Percentiles rank a stretch among this genome's conserved stretches.
phyloP scores from a whole-genome alignment of 176 grass and related monocot genomes.

The Oryza brachyantha region DNA sequence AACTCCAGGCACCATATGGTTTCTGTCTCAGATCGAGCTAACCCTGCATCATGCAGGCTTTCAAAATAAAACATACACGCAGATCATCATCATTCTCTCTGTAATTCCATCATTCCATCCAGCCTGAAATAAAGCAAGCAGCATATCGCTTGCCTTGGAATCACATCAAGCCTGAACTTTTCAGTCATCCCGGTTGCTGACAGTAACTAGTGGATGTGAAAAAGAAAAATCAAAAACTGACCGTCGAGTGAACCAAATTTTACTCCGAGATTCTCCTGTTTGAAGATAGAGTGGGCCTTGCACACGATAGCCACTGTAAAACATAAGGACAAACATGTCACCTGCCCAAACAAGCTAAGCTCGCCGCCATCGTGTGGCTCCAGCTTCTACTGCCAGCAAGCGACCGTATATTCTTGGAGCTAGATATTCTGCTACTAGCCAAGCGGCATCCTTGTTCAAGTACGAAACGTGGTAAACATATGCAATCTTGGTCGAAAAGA shows the following conservation, averaged over 20 bases:
- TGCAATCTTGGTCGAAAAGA: not conserved
- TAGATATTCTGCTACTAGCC: not conserved
- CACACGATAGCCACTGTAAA: not conserved
- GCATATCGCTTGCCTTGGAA: slow-evolving; percentile 23
- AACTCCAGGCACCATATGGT: not conserved
- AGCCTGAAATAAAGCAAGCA: not conserved
- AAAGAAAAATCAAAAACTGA: not conserved
- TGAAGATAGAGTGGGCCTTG: not conserved
- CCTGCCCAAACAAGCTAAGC: not conserved
- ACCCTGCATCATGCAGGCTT: not conserved
- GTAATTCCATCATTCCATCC: not conserved
- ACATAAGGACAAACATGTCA: not conserved
- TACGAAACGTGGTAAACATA: not conserved
- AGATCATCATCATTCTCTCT: not conserved
- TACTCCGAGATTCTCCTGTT: not conserved
- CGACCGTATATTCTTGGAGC: not conserved
- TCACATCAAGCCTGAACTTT: slow-evolving; percentile 13
- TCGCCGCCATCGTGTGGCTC: not conserved
- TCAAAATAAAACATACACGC: not conserved
- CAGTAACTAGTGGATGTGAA: not conserved
- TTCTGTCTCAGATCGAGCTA: not conserved
- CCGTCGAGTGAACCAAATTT: not conserved
- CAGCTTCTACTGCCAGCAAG: not conserved
- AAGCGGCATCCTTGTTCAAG: not conserved
- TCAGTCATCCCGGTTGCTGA: not conserved